A percentile compares a stretch with the other conserved stretches of the same genome.
phyloP scores from a whole-genome alignment of 257 asterid species.

The Fraxinus americana region DNA sequence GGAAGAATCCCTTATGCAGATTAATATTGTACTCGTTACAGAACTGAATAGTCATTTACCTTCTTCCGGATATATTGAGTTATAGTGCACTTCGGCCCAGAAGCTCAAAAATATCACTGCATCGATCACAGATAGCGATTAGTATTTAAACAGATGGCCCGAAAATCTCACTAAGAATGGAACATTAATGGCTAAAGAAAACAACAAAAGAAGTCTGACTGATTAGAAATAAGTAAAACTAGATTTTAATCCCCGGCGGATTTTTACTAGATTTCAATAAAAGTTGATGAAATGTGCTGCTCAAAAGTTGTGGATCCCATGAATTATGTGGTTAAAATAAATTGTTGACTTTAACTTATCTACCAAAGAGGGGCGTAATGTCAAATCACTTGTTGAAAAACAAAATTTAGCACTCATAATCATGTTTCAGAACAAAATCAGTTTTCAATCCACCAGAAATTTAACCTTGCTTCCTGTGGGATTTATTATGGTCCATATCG shows the following conservation, averaged over 20 bases:
- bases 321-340: no score
- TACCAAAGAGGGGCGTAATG: no score
- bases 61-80: slow-evolving; percentile 79
- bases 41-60: slow-evolving; percentile 40
- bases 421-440: no score
- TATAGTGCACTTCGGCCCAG: slow-evolving; percentile 95
- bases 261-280: no score
- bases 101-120: slow-evolving; percentile 88
- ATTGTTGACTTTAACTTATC: no score
- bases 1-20: not conserved
- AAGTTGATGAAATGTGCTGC: no score
- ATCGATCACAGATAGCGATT: not conserved
- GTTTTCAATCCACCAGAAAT: not conserved
- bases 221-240: not conserved
- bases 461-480: not conserved
- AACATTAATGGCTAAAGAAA: not conserved
- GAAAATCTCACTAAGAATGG: not conserved
- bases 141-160: not conserved
- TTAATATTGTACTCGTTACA: not conserved
- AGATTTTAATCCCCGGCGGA: no score
- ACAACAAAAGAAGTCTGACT: not conserved
- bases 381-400: not conserved
- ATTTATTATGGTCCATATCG: not conserved
- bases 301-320: no score
- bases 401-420: no score